phyloP scores from a whole-genome alignment of 2,329 filamentous ascomycete genomes.

The Trichoderma pleuroti region DNA sequence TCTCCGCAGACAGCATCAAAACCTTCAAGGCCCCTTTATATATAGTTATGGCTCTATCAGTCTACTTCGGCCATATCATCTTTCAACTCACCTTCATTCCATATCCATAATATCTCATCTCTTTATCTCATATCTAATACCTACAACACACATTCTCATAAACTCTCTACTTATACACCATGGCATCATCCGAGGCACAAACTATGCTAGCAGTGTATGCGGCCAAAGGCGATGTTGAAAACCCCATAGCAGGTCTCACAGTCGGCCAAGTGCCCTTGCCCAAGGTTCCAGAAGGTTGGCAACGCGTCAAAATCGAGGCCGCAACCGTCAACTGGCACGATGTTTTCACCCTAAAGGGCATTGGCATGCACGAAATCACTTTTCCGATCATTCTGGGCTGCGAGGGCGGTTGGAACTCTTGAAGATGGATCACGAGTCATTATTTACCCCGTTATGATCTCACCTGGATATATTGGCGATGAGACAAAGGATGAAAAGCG shows the following conservation, averaged over 20 bases:
- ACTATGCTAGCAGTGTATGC: constrained; percentile 14
- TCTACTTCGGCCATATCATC: background rate
- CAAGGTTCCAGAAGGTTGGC: constrained; percentile 1
- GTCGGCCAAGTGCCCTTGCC: background rate
- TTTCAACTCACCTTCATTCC: background rate
- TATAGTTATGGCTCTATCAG: background rate
- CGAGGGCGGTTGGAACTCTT: constrained; percentile 6
- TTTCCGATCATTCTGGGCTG: constrained; percentile 4
- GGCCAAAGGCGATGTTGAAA: background rate
- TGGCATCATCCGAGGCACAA: background rate
- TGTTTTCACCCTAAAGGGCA: background rate
- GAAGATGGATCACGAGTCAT: constrained; percentile 5
- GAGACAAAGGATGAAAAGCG: constrained; percentile 5
- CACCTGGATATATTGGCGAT: background rate
- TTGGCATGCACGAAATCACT: background rate
- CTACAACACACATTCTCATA: background rate
- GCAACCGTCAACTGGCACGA: constrained; percentile 3
- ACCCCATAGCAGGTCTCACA: background rate
- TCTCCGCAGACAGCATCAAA: background rate
- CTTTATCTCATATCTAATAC: background rate
- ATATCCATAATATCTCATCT: background rate
- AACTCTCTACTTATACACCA: background rate
- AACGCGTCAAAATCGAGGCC: background rate
- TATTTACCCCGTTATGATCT: constrained; percentile 10
- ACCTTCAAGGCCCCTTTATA: background rate